Evolutionary conservation across 129 eudicot genomes (phyloP).

Genomic region (Erigeron canadensis): DNA sequence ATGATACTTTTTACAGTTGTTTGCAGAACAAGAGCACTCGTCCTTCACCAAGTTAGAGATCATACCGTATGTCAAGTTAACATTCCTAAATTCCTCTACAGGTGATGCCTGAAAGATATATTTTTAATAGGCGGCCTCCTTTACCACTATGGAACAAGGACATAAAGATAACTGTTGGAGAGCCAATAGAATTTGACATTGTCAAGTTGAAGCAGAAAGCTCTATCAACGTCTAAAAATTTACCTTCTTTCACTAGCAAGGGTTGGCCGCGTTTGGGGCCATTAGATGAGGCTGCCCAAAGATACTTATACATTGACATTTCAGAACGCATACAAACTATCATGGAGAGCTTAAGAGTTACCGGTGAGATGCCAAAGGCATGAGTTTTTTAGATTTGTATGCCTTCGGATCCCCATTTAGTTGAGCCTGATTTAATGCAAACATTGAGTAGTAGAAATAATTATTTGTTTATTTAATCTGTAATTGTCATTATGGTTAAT

Average conservation of each 20-base stretch:
- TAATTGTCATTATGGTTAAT: not conserved
- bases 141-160: constrained; percentile 66
- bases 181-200: constrained; percentile 80
- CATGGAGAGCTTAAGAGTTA: constrained; percentile 66
- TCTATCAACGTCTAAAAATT: constrained; percentile 43
- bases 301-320: constrained; percentile 55
- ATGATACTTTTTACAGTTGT: too few species aligned
- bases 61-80: constrained; percentile 10
- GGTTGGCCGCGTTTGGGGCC: constrained; percentile 77
- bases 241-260: constrained; percentile 25
- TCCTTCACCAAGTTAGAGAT: constrained; percentile 22
- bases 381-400: constrained; percentile 4
- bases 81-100: constrained; percentile 24
- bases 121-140: constrained; percentile 74
- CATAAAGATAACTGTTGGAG: constrained; percentile 62
- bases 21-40: not conserved
- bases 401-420: constrained; percentile 26
- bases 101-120: constrained; percentile 95
- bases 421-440: not conserved
- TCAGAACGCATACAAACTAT: constrained; percentile 64
- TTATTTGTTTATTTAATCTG: not conserved
- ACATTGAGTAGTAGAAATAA: not conserved
- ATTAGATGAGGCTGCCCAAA: constrained; percentile 74
- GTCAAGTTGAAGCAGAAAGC: constrained; percentile 65
- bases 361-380: constrained; percentile 33